phyloP scores from a whole-genome alignment of 768 basidiomycete species.

The Filobasidium wieringae region DNA sequence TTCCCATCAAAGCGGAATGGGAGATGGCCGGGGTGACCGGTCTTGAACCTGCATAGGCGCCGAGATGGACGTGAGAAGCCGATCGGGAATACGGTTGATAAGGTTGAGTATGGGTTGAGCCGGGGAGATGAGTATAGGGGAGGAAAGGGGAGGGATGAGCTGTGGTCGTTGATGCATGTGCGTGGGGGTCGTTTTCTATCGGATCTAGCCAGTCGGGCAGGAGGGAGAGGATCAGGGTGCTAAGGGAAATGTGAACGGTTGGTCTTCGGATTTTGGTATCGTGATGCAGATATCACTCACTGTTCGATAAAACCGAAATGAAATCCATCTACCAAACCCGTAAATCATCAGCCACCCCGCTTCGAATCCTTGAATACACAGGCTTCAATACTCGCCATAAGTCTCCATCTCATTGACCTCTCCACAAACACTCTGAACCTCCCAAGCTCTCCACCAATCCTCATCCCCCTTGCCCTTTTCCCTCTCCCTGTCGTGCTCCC shows the following conservation, averaged over 20 bases:
- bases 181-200: neutral
- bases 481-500: neutral
- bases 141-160: neutral
- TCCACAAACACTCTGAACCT: constrained; percentile 4
- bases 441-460: constrained; percentile 12
- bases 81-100: neutral
- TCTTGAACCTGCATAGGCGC: neutral
- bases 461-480: neutral
- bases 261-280: neutral
- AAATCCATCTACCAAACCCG: neutral
- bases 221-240: constrained; percentile 12
- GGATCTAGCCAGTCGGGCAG: constrained; percentile 4
- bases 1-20: neutral
- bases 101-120: neutral
- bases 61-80: neutral
- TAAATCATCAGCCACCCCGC: neutral
- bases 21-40: neutral
- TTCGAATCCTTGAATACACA: neutral
- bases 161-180: neutral
- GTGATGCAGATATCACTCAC: neutral
- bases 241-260: neutral
- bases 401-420: constrained; percentile 16
- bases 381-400: neutral
- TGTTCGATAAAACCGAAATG: constrained; percentile 12
- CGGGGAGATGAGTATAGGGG: no score